Evolutionary conservation across 1,284 basidiomycete genomes (phyloP).

Genomic region (Trichosporon coremiiforme): DNA sequence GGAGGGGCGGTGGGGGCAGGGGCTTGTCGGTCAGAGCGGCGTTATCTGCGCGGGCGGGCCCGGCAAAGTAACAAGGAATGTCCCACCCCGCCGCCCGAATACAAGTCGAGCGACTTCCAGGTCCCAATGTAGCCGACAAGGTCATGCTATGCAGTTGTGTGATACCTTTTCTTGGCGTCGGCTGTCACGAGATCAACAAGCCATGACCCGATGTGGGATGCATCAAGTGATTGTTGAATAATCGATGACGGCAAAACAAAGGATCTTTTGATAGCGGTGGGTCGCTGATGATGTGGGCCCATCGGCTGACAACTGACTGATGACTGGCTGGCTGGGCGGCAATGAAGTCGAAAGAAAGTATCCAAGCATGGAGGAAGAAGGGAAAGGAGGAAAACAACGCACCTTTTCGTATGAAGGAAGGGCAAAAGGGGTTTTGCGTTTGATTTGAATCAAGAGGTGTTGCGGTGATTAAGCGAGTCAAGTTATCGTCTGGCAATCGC

Average conservation of each 20-base stretch:
- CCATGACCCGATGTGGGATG: background rate
- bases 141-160: background rate
- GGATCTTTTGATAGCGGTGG: background rate
- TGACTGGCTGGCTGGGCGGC: slow-evolving; percentile 8
- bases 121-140: background rate
- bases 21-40: slow-evolving; percentile 16
- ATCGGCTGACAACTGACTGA: slow-evolving; percentile 8
- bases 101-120: background rate
- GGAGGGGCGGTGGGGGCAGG: background rate
- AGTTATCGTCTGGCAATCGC: background rate
- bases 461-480: slow-evolving; percentile 4
- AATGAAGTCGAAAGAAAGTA: background rate
- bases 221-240: slow-evolving; percentile 4
- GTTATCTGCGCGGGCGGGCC: slow-evolving; percentile 21
- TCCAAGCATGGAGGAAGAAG: background rate
- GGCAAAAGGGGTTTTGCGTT: background rate
- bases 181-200: background rate
- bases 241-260: slow-evolving; percentile 12
- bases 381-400: background rate
- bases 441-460: background rate
- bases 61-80: slow-evolving; percentile 10
- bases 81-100: slow-evolving; percentile 16
- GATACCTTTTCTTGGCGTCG: background rate
- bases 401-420: slow-evolving; percentile 2
- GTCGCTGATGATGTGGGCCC: slow-evolving; percentile 15